Evolutionary conservation across 2,329 filamentous ascomycete species (phyloP), one percentile per base, ranked within the genome.

Genomic region (Dactylellina sp.): DNA sequence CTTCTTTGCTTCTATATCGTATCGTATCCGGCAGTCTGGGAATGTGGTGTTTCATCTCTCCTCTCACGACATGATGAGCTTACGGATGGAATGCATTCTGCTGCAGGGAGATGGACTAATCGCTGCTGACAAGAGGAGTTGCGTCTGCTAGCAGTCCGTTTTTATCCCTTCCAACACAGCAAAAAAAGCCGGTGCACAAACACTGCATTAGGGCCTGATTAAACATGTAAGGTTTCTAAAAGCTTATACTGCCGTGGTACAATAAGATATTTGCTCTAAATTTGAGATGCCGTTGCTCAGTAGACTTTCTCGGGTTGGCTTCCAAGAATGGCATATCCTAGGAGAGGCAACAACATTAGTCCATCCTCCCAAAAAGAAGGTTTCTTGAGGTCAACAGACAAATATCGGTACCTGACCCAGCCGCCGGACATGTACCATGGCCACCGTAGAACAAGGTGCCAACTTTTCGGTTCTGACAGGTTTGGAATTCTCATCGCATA

Each of bases 21-120:
- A 20, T 47, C 37, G 32, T 59, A 53, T 59, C 63, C 52, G 63
- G 46, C 20, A 44, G 28, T 53, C 46, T 59, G 55, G 63, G 53
- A 59, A 59, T 47, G 46, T 47, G 47, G 53, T 62, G 64, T 70
- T 70, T 70, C 64, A 71, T 40, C 24, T 40, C 24, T 63, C 47
- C 50, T 63, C 24, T 37, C 57, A 63, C 59, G 28, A 53, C 52
- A 63, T 57, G 50, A 71, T 71, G 66, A 71, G 66, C 66, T 71
- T 63, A 71, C 57, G 20, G 68, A 7, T 56, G 35, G 40, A 57
- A 56, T 71, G 57, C 66, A 59, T 65, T 57, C 60, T 39, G 60
- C 60, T 55, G 60, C 60, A 61, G 59, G 42, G 35, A 55, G 37
- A 37, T 53, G 55, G 46, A 64, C 60, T 72, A 72, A 72, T 64